Base-by-base conservation (phyloP, 2,329 filamentous ascomycete genomes). In the Diplodia mutila region DNA sequence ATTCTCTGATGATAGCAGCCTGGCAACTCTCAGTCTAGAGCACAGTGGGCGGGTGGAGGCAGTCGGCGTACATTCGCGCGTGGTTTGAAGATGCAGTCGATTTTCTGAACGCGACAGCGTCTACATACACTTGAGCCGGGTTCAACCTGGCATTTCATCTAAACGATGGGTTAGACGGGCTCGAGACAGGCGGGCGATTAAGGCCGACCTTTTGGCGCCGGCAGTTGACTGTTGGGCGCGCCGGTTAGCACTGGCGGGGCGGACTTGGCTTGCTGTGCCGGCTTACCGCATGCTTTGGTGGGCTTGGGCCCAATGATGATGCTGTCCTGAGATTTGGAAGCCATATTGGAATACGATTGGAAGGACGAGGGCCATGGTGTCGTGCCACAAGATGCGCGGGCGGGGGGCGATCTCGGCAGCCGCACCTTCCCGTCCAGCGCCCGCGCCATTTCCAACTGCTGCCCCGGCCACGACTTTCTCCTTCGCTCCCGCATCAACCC, bases 41-140 rank as follows among this genome's bases (percentile, higher is more conserved):
- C 32, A 16, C 53, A 59, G 53, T 29, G 42, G 34, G 39, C 11
- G n/a, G 34, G 34, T 61, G 63, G 39, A 23, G 51, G 61, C 16
- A 29, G 42, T 37, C 52, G 68, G 68, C 77, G 67, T 71, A 79
- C 79, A 70, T 81, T 81, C 52, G 78, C 78, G 49, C 79, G 74
- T 12, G 80, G 79, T 37, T 80, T 78, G 67, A 81, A 81, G 14
- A 81, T 73, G 70, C 80, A 81, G 25, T 77, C 76, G 11, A 78
- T 68, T 57, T 69, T 68, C 53, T 65, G 68, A 21, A 65, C 67
- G 27, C 68, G 63, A 32, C 69, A 70, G 32, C 69, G 54, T 61
- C 54, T 69, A 48, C 69, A 70, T 53, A 66, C n/a, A 21, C 59
- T 61, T 27, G 68, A 69, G 46, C 61, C 59, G 14, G 59, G 68